Base-by-base conservation (phyloP, 1,284 basidiomycete genomes). In the Tilletia indica region DNA sequence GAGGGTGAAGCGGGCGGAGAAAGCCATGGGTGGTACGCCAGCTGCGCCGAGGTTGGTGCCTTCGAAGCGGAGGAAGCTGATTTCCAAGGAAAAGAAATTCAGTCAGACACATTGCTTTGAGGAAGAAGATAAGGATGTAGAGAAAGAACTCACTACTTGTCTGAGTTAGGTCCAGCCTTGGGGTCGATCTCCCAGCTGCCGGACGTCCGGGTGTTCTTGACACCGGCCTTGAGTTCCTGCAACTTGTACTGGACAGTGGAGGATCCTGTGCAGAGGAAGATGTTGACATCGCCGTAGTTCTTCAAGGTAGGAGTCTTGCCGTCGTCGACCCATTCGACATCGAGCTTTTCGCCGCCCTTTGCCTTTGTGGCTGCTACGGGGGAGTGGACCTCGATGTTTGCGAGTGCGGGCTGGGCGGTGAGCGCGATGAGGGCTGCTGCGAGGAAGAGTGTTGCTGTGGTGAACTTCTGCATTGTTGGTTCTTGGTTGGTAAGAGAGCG, bases 21-120 rank as follows among this genome's bases (percentile, higher is more conserved):
- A 82, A 54, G 80, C 74, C 77, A 82, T 78, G 48, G 72, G 69
- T 25, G 79, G 76, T 58, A 70, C 70, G 54, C 67, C 70, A 67
- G 58, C 69, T n/a, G 78, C 71, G 12, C 5, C 19, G 54, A 69
- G 73, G 66, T 77, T 74, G 72, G 77, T 76, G 66, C 75, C 75
- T 58, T 82, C 79, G 68, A 80, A 76, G 34, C 80, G 80, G 72
- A 82, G 69, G 72, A 82, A 82, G 79, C 70, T 71, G 70, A 31
- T 31, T 31, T 45, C 42, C 9, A 14, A 8, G 14, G 9, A 14
- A 45, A 45, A 8, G 14, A 45, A 45, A 8, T 8, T 45, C 42
- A 45, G 42, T 45, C 14, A 8, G 14, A 14, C 42, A 3, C 25
- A 31, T 31, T 31, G 68, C 51, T 16, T 54, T 6, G n/a, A 8